Conservation (phyloP, 345 rosid species). For the Chamaenerion angustifolium region DNA sequence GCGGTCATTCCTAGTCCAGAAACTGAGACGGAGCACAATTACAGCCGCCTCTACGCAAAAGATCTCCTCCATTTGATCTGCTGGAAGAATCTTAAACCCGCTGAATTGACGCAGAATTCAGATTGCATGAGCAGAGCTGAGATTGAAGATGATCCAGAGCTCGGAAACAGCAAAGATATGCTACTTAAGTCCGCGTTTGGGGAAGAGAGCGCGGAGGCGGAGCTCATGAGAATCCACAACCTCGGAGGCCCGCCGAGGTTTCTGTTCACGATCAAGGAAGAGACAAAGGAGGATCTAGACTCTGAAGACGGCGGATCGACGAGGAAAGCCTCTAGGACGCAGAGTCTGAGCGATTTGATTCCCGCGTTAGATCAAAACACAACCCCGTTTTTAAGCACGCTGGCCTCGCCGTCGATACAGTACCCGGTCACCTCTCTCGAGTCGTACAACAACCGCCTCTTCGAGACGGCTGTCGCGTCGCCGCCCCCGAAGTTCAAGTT, state of each 20-base stretch:
- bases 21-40: constrained; percentile 28
- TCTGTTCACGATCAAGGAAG: constrained; percentile 87
- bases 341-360: constrained; percentile 58
- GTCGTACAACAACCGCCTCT: constrained; percentile 7
- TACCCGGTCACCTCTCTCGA: not conserved
- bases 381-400: no score
- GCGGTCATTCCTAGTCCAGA: not conserved
- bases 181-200: constrained; percentile 22
- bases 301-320: constrained; percentile 70
- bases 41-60: constrained; percentile 35
- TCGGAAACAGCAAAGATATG: constrained; percentile 46
- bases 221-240: constrained; percentile 79
- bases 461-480: constrained; percentile 38
- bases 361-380: not conserved
- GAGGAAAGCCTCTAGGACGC: constrained; percentile 47
- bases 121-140: constrained; percentile 6
- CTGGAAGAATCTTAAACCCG: constrained; percentile 21
- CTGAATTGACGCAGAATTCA: constrained; percentile 10
- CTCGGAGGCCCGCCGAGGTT: constrained; percentile 66
- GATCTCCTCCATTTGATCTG: constrained; percentile 40
- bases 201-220: constrained; percentile 45
- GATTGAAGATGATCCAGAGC: constrained; percentile 34
- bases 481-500: constrained; percentile 94
- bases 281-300: constrained; percentile 82
- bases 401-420: no score